These are phyloP conservation scores for Angomonas desouzai DNA, from an alignment of 208 protist species.

Conservation along the genomic window DNA sequence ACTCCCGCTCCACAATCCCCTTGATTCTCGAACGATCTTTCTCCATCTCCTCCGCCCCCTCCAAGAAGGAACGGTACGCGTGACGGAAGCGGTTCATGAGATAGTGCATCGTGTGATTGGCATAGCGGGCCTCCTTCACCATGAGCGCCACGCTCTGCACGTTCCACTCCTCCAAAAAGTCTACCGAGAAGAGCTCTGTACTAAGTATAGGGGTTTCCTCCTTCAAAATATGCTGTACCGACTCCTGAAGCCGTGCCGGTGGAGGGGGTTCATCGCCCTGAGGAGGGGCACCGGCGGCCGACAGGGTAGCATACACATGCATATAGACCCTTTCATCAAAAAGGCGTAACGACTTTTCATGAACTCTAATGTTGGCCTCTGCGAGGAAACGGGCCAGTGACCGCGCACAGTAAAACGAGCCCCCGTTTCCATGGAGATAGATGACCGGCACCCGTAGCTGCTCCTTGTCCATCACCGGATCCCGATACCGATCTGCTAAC, in stretches of 20 bases:
- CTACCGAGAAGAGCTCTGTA: slow-evolving; percentile 56
- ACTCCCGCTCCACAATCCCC: slow-evolving; percentile 34
- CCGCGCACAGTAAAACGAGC: slow-evolving; percentile 68
- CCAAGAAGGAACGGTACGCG: slow-evolving; percentile 36
- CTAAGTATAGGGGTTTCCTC: slow-evolving; percentile 47
- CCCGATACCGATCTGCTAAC: slow-evolving; percentile 41
- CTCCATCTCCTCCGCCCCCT: slow-evolving; percentile 8
- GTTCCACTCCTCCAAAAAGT: slow-evolving; percentile 69
- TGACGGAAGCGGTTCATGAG: slow-evolving; percentile 38
- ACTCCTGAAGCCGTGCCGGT: slow-evolving; percentile 25
- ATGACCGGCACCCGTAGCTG: slow-evolving; percentile 49
- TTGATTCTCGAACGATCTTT: slow-evolving; percentile 12
- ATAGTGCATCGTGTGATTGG: slow-evolving; percentile 59
- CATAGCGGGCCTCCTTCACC: slow-evolving; percentile 61
- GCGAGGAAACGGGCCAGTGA: slow-evolving; percentile 67
- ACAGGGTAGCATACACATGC: slow-evolving; percentile 12
- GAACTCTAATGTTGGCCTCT: slow-evolving; percentile 47
- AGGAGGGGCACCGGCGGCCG: slow-evolving; percentile 2
- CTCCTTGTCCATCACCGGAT: slow-evolving; percentile 20
- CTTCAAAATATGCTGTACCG: slow-evolving; percentile 38
- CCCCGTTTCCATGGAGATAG: slow-evolving; percentile 81
- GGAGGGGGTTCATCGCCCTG: slow-evolving; percentile 29
- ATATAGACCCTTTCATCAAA: slow-evolving; percentile 45
- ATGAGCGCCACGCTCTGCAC: slow-evolving; percentile 53
- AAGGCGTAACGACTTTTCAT: slow-evolving; percentile 17